phyloP scores from a whole-genome alignment of 2,329 filamentous ascomycete species.

The Colletotrichum sp. region DNA sequence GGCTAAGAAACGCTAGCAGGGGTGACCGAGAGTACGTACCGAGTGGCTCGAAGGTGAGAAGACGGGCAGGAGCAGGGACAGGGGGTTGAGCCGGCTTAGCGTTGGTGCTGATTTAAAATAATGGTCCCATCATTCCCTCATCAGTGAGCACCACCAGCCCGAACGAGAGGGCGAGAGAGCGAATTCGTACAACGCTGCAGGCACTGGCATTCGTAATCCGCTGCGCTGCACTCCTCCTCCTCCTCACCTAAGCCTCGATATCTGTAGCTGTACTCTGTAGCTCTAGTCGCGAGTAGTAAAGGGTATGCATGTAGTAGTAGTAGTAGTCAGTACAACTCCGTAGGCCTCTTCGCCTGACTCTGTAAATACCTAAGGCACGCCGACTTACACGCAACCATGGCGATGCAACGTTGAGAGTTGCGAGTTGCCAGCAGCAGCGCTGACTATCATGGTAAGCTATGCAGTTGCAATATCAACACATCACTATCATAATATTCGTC shows the following conservation, averaged over 20 bases:
- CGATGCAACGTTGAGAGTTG: slow-evolving; percentile 9
- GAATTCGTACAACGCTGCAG: neutral
- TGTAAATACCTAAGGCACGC: neutral
- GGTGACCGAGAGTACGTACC: neutral
- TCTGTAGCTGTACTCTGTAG: neutral
- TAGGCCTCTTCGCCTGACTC: neutral
- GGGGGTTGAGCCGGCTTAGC: neutral
- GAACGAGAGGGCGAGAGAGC: neutral
- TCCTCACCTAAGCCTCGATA: neutral
- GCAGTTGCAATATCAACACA: neutral
- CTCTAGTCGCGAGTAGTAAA: neutral
- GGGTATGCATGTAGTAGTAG: neutral
- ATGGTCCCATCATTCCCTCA: slow-evolving; percentile 20
- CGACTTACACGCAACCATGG: neutral
- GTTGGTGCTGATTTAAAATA: slow-evolving; percentile 17
- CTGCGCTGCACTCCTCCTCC: neutral
- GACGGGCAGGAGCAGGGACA: neutral
- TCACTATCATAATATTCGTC: neutral
- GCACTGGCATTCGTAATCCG: neutral
- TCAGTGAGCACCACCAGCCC: neutral
- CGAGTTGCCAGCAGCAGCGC: neutral
- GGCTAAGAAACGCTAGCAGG: slow-evolving; percentile 3
- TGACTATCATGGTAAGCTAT: neutral
- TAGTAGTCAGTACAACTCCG: neutral
- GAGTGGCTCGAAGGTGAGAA: neutral